phyloP scores from a whole-genome alignment of 371 early-diverging fungal genomes.

The Massospora cicadina region DNA sequence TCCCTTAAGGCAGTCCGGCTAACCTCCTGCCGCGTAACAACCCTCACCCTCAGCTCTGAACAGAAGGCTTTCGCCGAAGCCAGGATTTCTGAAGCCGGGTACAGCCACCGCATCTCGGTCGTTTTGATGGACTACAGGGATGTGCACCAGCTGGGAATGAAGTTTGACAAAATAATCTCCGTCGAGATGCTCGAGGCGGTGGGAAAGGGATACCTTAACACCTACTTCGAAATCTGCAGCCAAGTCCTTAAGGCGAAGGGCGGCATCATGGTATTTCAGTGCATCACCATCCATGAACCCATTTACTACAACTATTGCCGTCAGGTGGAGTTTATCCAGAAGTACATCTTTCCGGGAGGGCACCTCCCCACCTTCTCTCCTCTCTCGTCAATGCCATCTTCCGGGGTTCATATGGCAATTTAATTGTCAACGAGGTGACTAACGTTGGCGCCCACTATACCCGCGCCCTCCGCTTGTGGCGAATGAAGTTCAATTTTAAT shows the following conservation, averaged over 20 bases:
- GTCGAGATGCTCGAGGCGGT: slow-evolving; percentile 62
- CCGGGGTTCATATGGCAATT: slow-evolving; percentile 25
- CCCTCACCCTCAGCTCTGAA: slow-evolving; percentile 38
- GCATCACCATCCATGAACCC: slow-evolving; percentile 43
- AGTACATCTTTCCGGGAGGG: slow-evolving; percentile 51
- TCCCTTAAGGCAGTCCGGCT: slow-evolving; percentile 18
- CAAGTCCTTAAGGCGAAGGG: slow-evolving; percentile 24
- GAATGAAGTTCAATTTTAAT: slow-evolving; percentile 23
- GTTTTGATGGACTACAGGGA: slow-evolving; percentile 40
- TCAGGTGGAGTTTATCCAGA: slow-evolving; percentile 42
- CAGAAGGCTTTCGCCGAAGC: slow-evolving; percentile 38
- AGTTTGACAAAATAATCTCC: slow-evolving; percentile 44
- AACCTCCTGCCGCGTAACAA: slow-evolving; percentile 32
- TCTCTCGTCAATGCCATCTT: slow-evolving; percentile 26
- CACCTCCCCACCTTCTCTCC: slow-evolving; percentile 43
- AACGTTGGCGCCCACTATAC: slow-evolving; percentile 51
- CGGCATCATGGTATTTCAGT: slow-evolving; percentile 29
- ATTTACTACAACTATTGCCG: slow-evolving; percentile 30
- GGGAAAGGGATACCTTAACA: slow-evolving; percentile 34
- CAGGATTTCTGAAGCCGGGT: slow-evolving; percentile 30
- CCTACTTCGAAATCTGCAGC: slow-evolving; percentile 35
- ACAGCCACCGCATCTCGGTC: slow-evolving; percentile 26
- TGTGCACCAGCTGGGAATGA: slow-evolving; percentile 20
- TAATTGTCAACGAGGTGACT: slow-evolving; percentile 30
- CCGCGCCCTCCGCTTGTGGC: slow-evolving; percentile 40